Evolutionary conservation across 257 asterid species (phyloP).

Genomic region (Catharanthus roseus): DNA sequence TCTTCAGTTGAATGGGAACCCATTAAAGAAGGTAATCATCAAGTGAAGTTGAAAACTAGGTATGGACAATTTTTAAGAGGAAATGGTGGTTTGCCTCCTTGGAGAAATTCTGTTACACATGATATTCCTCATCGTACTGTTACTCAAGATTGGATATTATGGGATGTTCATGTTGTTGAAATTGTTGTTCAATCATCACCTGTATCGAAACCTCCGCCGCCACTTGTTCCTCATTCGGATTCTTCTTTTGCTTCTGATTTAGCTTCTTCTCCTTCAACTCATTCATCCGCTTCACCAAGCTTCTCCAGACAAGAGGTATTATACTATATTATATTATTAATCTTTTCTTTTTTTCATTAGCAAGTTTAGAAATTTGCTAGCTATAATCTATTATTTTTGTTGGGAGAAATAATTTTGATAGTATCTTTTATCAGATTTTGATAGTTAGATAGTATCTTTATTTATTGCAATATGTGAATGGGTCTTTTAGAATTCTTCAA

Average conservation of each 20-base stretch:
- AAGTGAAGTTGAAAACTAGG: slow-evolving; percentile 74
- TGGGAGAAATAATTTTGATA: too few relatives aligned
- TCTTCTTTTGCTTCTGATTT: slow-evolving; percentile 52
- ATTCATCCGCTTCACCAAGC: slow-evolving; percentile 47
- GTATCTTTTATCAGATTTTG: too few relatives aligned
- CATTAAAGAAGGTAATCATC: slow-evolving; percentile 49
- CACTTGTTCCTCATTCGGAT: slow-evolving; percentile 33
- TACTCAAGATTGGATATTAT: slow-evolving; percentile 74
- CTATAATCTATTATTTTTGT: too few relatives aligned
- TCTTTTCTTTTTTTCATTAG: not conserved
- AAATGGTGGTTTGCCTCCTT: slow-evolving; percentile 88
- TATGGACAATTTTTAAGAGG: slow-evolving; percentile 84
- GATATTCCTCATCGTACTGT: slow-evolving; percentile 79
- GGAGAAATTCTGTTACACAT: slow-evolving; percentile 90
- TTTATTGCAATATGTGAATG: too few relatives aligned
- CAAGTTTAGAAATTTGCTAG: too few relatives aligned
- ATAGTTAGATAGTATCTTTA: too few relatives aligned
- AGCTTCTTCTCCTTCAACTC: slow-evolving; percentile 47
- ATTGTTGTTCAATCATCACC: slow-evolving; percentile 39
- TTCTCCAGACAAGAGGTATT: slow-evolving; percentile 79
- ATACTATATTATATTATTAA: too few relatives aligned
- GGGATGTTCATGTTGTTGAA: slow-evolving; percentile 85
- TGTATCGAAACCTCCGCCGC: slow-evolving; percentile 26
- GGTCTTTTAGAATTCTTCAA: too few relatives aligned
- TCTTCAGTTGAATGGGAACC: slow-evolving; percentile 98